These are phyloP conservation scores for Aspergillus sp. DNA, from an alignment of 2,329 filamentous ascomycete species.

Conservation along the genomic window DNA sequence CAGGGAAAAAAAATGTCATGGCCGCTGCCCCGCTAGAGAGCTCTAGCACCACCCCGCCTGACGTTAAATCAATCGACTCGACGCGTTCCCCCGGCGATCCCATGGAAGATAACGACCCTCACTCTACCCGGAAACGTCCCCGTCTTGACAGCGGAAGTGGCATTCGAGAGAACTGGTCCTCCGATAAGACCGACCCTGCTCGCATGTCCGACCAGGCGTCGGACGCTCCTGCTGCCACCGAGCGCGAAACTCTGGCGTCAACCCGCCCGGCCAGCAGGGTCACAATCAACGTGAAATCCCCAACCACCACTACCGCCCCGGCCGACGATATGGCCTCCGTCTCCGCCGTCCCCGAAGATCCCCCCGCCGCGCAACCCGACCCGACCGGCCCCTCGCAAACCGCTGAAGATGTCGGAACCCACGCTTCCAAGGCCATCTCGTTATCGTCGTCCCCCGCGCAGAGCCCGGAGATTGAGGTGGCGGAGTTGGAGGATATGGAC, in stretches of 20 bases:
- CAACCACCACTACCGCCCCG: conserved; percentile 17
- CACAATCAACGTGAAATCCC: conserved; percentile 49
- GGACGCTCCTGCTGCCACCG: conserved; percentile 28
- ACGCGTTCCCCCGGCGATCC: conserved; percentile 31
- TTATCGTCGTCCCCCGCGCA: conserved; percentile 44
- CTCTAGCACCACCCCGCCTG: conserved; percentile 41
- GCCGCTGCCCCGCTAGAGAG: conserved; percentile 47
- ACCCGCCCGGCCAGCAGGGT: conserved; percentile 45
- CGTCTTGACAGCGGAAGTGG: conserved; percentile 47
- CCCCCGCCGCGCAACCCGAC: conserved; percentile 17
- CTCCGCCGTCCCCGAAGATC: conserved; percentile 8
- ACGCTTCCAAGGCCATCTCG: conserved; percentile 35
- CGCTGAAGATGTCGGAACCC: conserved; percentile 18
- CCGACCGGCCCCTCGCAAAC: conserved; percentile 14
- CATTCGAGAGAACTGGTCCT: conserved; percentile 34
- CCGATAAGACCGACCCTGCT: conserved; percentile 23
- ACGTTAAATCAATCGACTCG: conserved; percentile 31
- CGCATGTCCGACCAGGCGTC: conserved; percentile 20
- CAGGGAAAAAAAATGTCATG: conserved; percentile 43
- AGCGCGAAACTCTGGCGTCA: conserved; percentile 29
- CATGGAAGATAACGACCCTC: conserved; percentile 42
- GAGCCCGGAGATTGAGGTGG: conserved; percentile 51
- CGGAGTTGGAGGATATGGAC: conserved; percentile 50
- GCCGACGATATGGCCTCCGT: conserved; percentile 12
- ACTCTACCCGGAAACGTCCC: conserved; percentile 47